Evolutionary conservation across 768 basidiomycete species (phyloP).

Genomic region (Kwoniella pini): DNA sequence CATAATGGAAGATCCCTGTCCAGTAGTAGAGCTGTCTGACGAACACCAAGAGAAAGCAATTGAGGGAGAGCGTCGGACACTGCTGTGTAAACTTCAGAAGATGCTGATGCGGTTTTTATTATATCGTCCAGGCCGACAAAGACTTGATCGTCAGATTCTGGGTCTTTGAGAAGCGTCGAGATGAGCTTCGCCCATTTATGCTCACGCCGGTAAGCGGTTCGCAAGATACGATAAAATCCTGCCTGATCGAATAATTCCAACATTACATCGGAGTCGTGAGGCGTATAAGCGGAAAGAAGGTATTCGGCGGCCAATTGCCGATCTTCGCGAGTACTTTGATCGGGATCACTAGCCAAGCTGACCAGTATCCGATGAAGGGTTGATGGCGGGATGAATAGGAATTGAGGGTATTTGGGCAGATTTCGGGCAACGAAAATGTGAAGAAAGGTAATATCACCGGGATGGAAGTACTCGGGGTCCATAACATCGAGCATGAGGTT

Average conservation of each 20-base stretch:
- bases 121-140: constrained; percentile 69
- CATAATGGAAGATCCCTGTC: constrained; percentile 68
- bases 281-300: constrained; percentile 85
- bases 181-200: constrained; percentile 73
- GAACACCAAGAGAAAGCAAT: constrained; percentile 65
- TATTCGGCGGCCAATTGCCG: constrained; percentile 93
- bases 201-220: constrained; percentile 75
- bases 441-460: constrained; percentile 71
- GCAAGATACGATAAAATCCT: constrained; percentile 87
- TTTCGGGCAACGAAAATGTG: constrained; percentile 97
- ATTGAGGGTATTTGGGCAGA: constrained; percentile 93
- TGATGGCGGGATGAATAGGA: constrained; percentile 65
- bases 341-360: constrained; percentile 72
- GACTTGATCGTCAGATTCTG: constrained; percentile 60
- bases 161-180: constrained; percentile 72
- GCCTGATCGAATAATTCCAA: constrained; percentile 72
- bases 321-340: constrained; percentile 81
- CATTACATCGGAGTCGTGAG: constrained; percentile 71
- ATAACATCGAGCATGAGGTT: constrained; percentile 79
- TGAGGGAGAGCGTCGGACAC: constrained; percentile 66
- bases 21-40: constrained; percentile 70
- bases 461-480: constrained; percentile 32
- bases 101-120: constrained; percentile 52
- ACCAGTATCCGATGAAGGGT: constrained; percentile 74
- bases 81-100: constrained; percentile 38